Evolutionary conservation across 768 basidiomycete genomes (phyloP).

Genomic region (Boletus sp.): DNA sequence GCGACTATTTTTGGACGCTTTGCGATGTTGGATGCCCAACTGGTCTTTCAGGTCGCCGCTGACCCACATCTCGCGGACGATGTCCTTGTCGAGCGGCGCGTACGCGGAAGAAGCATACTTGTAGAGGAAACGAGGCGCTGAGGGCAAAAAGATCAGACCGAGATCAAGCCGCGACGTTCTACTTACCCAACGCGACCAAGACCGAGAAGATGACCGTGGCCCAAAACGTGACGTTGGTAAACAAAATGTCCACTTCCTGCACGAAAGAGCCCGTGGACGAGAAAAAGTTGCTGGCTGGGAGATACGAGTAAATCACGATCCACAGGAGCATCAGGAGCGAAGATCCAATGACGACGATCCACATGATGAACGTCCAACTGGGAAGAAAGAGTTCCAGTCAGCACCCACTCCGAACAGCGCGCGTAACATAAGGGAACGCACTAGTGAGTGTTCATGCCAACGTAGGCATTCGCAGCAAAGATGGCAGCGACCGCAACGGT

Average conservation of each 20-base stretch:
- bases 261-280: constrained; percentile 71
- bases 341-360: constrained; percentile 78
- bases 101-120: constrained; percentile 73
- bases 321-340: constrained; percentile 82
- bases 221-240: constrained; percentile 83
- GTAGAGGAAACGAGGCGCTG: constrained; percentile 80
- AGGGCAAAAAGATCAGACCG: constrained; percentile 5
- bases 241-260: constrained; percentile 71
- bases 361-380: constrained; percentile 84
- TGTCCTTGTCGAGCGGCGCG: constrained; percentile 80
- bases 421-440: constrained; percentile 45
- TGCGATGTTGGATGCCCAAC: constrained; percentile 68
- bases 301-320: constrained; percentile 85
- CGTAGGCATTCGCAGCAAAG: constrained; percentile 83
- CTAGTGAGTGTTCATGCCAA: constrained; percentile 89
- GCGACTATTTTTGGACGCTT: constrained; percentile 43
- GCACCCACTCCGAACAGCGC: background rate
- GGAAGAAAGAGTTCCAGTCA: constrained; percentile 7
- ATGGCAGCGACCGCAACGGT: constrained; percentile 88
- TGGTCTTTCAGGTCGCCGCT: constrained; percentile 78
- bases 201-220: constrained; percentile 68
- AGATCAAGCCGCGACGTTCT: constrained; percentile 4
- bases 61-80: constrained; percentile 92
- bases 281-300: constrained; percentile 69
- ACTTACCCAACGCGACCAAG: constrained; percentile 67